phyloP scores from a whole-genome alignment of 129 eudicot genomes.

The Artemisia argyi region DNA sequence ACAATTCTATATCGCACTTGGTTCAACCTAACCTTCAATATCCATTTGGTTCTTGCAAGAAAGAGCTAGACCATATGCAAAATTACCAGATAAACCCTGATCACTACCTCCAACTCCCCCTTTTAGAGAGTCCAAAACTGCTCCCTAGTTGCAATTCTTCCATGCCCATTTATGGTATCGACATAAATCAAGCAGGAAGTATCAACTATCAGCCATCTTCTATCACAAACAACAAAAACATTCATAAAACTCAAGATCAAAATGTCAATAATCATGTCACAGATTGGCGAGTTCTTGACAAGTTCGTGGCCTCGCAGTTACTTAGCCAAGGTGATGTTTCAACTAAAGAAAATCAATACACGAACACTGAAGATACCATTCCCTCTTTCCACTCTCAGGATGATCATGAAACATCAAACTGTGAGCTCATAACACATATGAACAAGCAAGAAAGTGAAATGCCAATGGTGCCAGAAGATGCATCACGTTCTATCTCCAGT shows the following conservation, averaged over 20 bases:
- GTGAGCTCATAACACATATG: constrained; percentile 34
- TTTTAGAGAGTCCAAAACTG: constrained; percentile 62
- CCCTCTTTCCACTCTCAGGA: constrained; percentile 24
- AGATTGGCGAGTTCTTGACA: constrained; percentile 96
- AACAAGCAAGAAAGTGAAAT: constrained; percentile 42
- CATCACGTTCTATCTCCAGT: constrained; percentile 65
- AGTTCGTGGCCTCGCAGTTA: constrained; percentile 86
- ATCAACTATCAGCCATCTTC: constrained; percentile 39
- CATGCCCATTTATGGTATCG: constrained; percentile 45
- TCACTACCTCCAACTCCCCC: constrained; percentile 72
- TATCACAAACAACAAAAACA: constrained; percentile 23
- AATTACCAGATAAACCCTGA: constrained; percentile 56
- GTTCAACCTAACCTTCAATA: constrained; percentile 29
- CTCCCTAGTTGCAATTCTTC: constrained; percentile 33
- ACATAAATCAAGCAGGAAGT: constrained; percentile 33
- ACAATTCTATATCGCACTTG: constrained; percentile 34
- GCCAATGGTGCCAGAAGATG: constrained; percentile 41
- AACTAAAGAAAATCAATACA: constrained; percentile 41
- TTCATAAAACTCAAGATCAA: constrained; percentile 37
- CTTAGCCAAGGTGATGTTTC: constrained; percentile 76
- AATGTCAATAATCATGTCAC: constrained; percentile 61
- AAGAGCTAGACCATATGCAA: constrained; percentile 46
- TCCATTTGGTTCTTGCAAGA: constrained; percentile 50
- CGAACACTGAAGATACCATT: constrained; percentile 29
- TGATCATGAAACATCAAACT: constrained; percentile 31